A percentile compares a stretch with the other conserved stretches of the same genome.
These are phyloP conservation scores for Malassezia psittaci DNA, from an alignment of 1,284 basidiomycete genomes.

Conservation along the genomic window DNA sequence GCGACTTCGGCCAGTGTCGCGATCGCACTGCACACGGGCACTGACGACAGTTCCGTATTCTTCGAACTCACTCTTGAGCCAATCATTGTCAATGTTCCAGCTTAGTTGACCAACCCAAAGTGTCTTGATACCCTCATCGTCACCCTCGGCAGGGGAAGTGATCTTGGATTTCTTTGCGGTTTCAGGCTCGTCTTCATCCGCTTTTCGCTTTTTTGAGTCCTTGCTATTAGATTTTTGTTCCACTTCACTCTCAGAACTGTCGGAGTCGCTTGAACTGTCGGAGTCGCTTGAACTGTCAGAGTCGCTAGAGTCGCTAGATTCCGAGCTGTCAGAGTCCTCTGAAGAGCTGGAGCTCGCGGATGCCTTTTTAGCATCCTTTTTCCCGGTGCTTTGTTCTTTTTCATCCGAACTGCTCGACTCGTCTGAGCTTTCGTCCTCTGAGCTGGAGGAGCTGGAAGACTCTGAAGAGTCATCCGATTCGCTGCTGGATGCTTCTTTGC, in stretches of 20 bases:
- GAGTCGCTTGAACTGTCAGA: conserved; percentile 23
- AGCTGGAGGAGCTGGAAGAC: neutral
- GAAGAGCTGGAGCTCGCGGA: conserved; percentile 13
- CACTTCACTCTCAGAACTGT: conserved; percentile 19
- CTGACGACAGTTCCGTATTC: conserved; percentile 75
- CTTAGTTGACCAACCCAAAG: conserved; percentile 89
- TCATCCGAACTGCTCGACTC: neutral
- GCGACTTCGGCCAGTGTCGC: conserved; percentile 55
- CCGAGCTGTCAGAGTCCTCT: conserved; percentile 8
- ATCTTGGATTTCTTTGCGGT: conserved; percentile 73
- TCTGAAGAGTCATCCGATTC: conserved; percentile 4
- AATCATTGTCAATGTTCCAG: conserved; percentile 96
- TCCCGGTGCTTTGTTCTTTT: conserved; percentile 24
- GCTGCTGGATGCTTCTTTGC: conserved; percentile 9
- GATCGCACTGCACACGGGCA: conserved; percentile 82
- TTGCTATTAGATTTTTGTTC: conserved; percentile 36
- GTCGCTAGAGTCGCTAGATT: conserved; percentile 15
- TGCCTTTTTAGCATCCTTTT: neutral
- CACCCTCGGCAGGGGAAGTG: conserved; percentile 44
- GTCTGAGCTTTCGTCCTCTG: neutral
- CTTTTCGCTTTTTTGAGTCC: conserved; percentile 65
- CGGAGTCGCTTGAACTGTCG: neutral
- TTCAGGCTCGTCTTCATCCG: conserved; percentile 59
- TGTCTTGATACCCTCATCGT: conserved; percentile 56
- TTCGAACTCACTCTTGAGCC: conserved; percentile 82